Evolutionary conservation across 768 basidiomycete species (phyloP).

Genomic region (Sarcodon sp.): DNA sequence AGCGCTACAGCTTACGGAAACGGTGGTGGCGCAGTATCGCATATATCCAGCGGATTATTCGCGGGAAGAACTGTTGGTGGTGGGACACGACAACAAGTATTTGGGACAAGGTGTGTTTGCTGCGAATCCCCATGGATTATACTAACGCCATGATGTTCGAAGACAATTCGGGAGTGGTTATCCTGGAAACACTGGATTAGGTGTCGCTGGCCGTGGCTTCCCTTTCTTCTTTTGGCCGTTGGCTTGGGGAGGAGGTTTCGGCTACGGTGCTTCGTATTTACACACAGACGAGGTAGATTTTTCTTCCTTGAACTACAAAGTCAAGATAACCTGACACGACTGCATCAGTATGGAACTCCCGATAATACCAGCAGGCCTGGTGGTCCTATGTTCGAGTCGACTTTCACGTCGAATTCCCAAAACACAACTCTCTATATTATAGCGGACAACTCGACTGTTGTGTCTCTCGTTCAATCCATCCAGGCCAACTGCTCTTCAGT

Average conservation of each 20-base stretch:
- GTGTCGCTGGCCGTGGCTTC: constrained; percentile 37
- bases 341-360: constrained; percentile 16
- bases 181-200: too few species aligned
- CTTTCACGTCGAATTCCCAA: constrained; percentile 15
- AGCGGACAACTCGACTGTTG: constrained; percentile 20
- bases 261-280: constrained; percentile 20
- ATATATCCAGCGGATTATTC: constrained; percentile 17
- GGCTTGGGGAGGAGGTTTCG: constrained; percentile 25
- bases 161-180: constrained; percentile 49
- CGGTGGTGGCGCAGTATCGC: constrained; percentile 13
- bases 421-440: constrained; percentile 21
- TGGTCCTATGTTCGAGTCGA: constrained; percentile 14
- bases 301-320: not conserved
- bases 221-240: constrained; percentile 62
- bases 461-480: constrained; percentile 17
- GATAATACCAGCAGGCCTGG: constrained; percentile 22
- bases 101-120: constrained; percentile 2
- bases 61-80: constrained; percentile 36
- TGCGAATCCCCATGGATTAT: too few species aligned
- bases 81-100: constrained; percentile 22
- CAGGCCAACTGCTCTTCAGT: constrained; percentile 19
- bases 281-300: constrained; percentile 27
- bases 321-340: constrained; percentile 26
- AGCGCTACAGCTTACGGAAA: constrained; percentile 13
- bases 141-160: not conserved